Evolutionary conservation across 352 stramenopile genomes (phyloP), one percentile per base, ranked within the genome.

Genomic region (Nothophytophthora sp.): DNA sequence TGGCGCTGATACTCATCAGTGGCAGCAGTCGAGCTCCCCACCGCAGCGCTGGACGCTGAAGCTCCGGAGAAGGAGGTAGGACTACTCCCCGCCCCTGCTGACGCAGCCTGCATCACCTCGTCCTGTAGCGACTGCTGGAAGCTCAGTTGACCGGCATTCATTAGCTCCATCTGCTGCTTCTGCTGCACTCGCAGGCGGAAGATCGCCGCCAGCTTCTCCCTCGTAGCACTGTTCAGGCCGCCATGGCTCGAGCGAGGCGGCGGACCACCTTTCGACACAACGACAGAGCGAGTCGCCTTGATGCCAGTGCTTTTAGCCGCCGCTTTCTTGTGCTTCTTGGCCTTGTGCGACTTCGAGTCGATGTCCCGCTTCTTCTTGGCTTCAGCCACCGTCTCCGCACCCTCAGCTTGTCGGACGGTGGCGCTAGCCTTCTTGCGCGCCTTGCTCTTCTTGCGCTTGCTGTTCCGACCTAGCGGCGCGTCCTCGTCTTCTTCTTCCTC

Each of bases 161-260:
- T 20, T 28, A 72, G 55, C 22, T 67, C 41, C 35, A 72, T 56
- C 24, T 84, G 44, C 16, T 86, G 63, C 20, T 63, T 63, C 24
- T 81, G 74, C 29, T 81, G 68, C 12, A 90, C 32, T 9, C 81
- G 73, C 20, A 76, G 58, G 5, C 72, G 74, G 24, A 92, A 92
- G 41, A 90, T 88, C 15, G 61, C 67, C 2, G 73, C 65, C 19
- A 92, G 53, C n/a, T 76, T 70, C 37, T 90, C 71, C 27, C 66
- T 63, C 4, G 68, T 83, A 0, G 63, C 48, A 28, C 42, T 59
- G 20, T 60, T 43, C 32, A 73, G 25, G n/a, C 46, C 46, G 27
- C 27, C 48, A 16, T 40, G 48, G 20, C 39, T 19, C 27, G 29
- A 38, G 27, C 19, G 39, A 46, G 37, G 16, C 29, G 56, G 38